Evolutionary conservation across 192 early-diverging fungal species (phyloP).

Genomic region (Linnemannia elongata): DNA sequence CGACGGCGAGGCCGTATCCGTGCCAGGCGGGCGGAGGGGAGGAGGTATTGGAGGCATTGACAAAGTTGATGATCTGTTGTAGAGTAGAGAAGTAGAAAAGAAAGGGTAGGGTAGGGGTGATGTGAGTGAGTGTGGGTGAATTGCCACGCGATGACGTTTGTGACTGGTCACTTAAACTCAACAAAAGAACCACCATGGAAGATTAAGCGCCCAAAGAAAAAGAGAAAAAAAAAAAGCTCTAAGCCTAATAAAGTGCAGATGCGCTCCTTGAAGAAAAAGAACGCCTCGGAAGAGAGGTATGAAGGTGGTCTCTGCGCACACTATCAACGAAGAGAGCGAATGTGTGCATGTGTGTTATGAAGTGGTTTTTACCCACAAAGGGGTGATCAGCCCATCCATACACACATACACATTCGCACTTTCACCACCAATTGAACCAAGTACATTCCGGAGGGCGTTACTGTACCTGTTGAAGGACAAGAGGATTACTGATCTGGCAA

Average conservation of each 20-base stretch:
- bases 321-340: not conserved
- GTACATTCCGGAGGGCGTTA: too few species aligned
- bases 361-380: not conserved
- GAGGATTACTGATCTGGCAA: slow-evolving; percentile 41
- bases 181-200: too few species aligned
- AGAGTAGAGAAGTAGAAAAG: not conserved
- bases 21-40: slow-evolving; percentile 40
- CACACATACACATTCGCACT: not conserved
- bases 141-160: not conserved
- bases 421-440: not conserved
- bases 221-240: not conserved
- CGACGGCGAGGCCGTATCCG: slow-evolving; percentile 42
- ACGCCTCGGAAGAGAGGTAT: not conserved
- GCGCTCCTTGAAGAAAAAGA: not conserved
- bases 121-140: not conserved
- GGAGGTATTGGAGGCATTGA: slow-evolving; percentile 4
- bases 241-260: not conserved
- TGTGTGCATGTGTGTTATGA: not conserved
- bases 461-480: slow-evolving; percentile 33
- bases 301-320: not conserved
- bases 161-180: not conserved
- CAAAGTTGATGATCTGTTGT: slow-evolving; percentile 40
- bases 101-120: not conserved
- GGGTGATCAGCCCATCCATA: not conserved
- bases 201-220: not conserved